These are phyloP conservation scores for Kwoniella heveanensis DNA, from an alignment of 768 basidiomycete genomes.

Conservation along the genomic window DNA sequence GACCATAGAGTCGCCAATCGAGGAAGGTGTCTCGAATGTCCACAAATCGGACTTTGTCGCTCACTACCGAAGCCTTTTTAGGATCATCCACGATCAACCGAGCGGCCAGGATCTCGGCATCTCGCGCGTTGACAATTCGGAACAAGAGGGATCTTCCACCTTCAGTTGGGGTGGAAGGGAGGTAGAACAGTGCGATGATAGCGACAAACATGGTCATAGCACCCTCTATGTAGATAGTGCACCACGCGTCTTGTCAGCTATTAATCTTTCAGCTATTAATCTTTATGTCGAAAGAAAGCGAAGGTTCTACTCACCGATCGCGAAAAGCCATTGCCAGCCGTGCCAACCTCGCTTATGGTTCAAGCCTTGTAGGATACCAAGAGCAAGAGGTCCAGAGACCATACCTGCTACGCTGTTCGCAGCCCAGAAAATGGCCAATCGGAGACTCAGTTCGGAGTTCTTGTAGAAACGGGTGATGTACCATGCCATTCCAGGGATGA, in stretches of 20 bases:
- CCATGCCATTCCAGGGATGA: slow-evolving; percentile 49
- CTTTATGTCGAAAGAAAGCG: not conserved
- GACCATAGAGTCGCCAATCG: slow-evolving; percentile 27
- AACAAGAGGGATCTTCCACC: slow-evolving; percentile 17
- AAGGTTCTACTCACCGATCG: slow-evolving; percentile 19
- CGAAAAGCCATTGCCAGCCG: slow-evolving; percentile 33
- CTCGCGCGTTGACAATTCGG: slow-evolving; percentile 11
- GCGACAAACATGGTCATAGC: slow-evolving; percentile 26
- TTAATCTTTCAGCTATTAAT: too few relatives aligned
- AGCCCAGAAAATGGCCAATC: slow-evolving; percentile 30
- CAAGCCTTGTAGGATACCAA: slow-evolving; percentile 24
- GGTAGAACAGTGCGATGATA: slow-evolving; percentile 24
- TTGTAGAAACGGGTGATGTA: slow-evolving; percentile 42
- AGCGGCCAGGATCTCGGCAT: slow-evolving; percentile 22
- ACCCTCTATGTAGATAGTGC: slow-evolving; percentile 14
- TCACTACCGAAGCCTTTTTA: slow-evolving; percentile 10
- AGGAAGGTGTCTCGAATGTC: slow-evolving; percentile 24
- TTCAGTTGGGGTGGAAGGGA: slow-evolving; percentile 20
- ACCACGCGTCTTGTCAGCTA: not conserved
- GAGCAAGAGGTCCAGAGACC: slow-evolving; percentile 24
- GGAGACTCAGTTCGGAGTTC: slow-evolving; percentile 34
- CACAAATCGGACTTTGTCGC: slow-evolving; percentile 2
- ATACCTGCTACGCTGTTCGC: slow-evolving; percentile 27
- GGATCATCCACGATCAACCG: slow-evolving; percentile 20
- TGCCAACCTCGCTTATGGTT: slow-evolving; percentile 19